Conservation (phyloP, 208 protist genomes). For the Histomonas meleagridis region DNA sequence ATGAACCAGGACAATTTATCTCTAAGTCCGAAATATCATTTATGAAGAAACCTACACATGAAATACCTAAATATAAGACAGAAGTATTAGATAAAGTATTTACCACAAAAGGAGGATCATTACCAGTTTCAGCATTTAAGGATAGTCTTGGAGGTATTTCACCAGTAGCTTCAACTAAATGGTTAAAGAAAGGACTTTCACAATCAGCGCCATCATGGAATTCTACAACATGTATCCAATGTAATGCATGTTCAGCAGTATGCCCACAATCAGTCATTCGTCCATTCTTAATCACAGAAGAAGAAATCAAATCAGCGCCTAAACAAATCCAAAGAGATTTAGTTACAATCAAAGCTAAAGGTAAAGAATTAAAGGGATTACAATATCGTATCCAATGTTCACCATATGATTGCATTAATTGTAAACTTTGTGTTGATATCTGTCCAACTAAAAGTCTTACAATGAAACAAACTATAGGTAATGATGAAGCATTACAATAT, state of each 20-base stretch:
- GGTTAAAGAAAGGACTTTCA: not conserved
- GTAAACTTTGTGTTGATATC: conserved; percentile 53
- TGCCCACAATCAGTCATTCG: conserved; percentile 64
- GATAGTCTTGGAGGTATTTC: not conserved
- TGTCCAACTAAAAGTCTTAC: conserved; percentile 54
- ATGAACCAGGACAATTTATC: not conserved
- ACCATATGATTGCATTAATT: conserved; percentile 60
- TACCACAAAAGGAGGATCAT: not conserved
- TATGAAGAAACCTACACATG: not conserved
- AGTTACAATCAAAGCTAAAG: conserved; percentile 33
- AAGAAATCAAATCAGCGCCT: not conserved
- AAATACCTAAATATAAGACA: not conserved
- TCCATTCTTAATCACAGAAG: conserved; percentile 51
- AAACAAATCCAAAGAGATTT: not conserved
- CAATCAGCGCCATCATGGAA: conserved; percentile 53
- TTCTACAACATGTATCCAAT: conserved; percentile 59
- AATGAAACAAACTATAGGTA: not conserved
- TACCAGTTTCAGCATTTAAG: not conserved
- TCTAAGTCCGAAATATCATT: not conserved
- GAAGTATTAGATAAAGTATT: not conserved
- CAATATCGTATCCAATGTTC: conserved; percentile 55
- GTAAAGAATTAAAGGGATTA: conserved; percentile 41
- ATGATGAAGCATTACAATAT: not conserved
- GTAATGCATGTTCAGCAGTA: conserved; percentile 55
- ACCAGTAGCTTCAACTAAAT: not conserved